These are phyloP conservation scores for Stramenopiles sp. DNA, from an alignment of 352 stramenopile genomes.

Conservation along the genomic window DNA sequence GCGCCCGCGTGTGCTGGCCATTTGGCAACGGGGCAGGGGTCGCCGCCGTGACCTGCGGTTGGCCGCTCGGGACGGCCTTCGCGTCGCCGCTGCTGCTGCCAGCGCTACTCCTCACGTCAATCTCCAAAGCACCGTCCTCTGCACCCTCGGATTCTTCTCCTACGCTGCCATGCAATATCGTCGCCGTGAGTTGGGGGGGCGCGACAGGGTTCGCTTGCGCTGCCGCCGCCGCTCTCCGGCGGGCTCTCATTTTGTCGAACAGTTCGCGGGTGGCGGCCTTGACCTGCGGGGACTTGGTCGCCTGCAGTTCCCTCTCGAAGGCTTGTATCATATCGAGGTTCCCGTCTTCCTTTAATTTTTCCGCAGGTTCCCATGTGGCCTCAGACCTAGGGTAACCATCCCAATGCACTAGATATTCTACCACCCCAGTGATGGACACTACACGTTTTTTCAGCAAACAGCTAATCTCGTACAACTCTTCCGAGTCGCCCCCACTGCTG, in stretches of 20 bases:
- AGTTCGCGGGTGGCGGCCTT: background rate
- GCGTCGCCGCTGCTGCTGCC: no score
- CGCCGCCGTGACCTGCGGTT: no score
- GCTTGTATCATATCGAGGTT: background rate
- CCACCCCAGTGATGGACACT: background rate
- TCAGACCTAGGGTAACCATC: background rate
- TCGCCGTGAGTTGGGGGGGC: no score
- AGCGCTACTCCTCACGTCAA: no score
- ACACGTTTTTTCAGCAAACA: background rate
- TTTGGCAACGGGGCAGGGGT: no score
- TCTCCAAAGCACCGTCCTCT: no score
- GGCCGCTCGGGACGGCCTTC: no score
- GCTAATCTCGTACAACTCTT: background rate
- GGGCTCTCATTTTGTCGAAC: background rate
- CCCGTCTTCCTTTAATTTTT: background rate
- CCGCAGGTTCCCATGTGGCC: background rate
- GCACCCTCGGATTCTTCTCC: no score
- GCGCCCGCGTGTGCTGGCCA: no score
- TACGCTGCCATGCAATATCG: no score
- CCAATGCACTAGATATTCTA: background rate
- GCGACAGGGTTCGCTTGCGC: no score
- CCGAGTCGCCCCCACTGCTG: background rate
- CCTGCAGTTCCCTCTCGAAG: background rate
- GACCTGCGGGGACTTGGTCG: background rate
- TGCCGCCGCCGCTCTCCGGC: no score